A percentile compares a stretch with the other conserved stretches of the same genome.
These are phyloP conservation scores for Kwoniella shandongensis DNA, from an alignment of 768 basidiomycete genomes.

Conservation along the genomic window DNA sequence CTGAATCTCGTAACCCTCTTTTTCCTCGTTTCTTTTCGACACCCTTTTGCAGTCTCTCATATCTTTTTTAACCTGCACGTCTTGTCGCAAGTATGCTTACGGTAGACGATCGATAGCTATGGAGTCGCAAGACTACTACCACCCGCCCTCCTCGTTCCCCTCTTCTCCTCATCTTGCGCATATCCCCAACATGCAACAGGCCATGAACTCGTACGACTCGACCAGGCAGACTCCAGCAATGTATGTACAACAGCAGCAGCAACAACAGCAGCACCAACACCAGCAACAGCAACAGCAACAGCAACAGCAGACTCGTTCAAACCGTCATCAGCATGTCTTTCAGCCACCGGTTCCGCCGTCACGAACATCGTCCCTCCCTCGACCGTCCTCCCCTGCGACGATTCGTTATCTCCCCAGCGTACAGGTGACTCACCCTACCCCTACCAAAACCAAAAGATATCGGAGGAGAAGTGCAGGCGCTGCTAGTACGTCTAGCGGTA, in stretches of 20 bases:
- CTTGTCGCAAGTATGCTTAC: too few species aligned
- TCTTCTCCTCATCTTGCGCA: background rate
- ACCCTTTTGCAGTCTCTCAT: too few species aligned
- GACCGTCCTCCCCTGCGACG: background rate
- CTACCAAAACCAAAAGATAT: slow-evolving; percentile 22
- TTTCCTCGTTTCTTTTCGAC: too few species aligned
- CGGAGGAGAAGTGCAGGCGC: slow-evolving; percentile 7
- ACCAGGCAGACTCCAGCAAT: slow-evolving; percentile 10
- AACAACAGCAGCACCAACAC: too few species aligned
- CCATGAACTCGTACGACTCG: background rate
- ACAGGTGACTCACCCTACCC: slow-evolving; percentile 27
- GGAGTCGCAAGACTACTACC: background rate
- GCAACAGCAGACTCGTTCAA: slow-evolving; percentile 1
- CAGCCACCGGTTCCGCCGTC: slow-evolving; percentile 13
- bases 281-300: background rate
- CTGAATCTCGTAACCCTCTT: too few species aligned
- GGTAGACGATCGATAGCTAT: slow-evolving; percentile 4
- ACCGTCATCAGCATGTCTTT: background rate
- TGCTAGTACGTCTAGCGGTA: slow-evolving; percentile 5
- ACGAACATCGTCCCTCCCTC: slow-evolving; percentile 7
- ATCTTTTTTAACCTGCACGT: too few species aligned
- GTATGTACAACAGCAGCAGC: slow-evolving; percentile 2
- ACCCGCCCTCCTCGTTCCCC: slow-evolving; percentile 4
- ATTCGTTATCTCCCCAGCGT: slow-evolving; percentile 12
- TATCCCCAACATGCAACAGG: too few species aligned